Conservation (phyloP, 2,329 filamentous ascomycete species). For the Xylariaceae sp. region DNA sequence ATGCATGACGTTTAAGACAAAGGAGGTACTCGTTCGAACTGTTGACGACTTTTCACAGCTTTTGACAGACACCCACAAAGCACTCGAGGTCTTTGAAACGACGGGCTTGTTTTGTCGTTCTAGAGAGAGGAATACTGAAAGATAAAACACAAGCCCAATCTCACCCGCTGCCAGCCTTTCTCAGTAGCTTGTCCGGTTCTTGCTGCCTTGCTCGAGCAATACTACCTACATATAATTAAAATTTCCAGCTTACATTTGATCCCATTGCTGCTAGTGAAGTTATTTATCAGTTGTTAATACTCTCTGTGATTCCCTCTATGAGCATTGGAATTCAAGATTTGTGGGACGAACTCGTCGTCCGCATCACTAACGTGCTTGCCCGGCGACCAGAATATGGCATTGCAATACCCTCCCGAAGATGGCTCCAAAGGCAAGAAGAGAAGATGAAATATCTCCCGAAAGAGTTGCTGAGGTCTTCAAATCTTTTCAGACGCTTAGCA, state of each 20-base stretch:
- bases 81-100: conserved; percentile 18
- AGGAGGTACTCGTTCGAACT: conserved; percentile 3
- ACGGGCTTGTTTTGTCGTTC: conserved; percentile 22
- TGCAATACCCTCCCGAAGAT: conserved; percentile 43
- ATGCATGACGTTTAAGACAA: conserved; percentile 18
- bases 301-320: conserved; percentile 23
- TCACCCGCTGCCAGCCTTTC: neutral
- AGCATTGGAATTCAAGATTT: conserved; percentile 38
- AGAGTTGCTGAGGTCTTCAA: conserved; percentile 38
- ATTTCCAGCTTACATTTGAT: conserved; percentile 11
- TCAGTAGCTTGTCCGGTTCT: neutral
- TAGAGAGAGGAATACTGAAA: neutral
- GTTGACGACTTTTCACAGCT: neutral
- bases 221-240: conserved; percentile 17
- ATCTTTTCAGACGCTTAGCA: conserved; percentile 43
- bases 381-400: conserved; percentile 45
- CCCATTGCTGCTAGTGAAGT: conserved; percentile 7
- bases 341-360: conserved; percentile 38
- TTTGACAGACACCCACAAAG: conserved; percentile 17
- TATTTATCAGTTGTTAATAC: too few relatives aligned
- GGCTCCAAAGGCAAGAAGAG: conserved; percentile 47
- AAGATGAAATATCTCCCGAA: conserved; percentile 38
- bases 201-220: neutral
- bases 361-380: conserved; percentile 47
- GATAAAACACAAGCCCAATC: conserved; percentile 11